Evolutionary conservation across 345 rosid genomes (phyloP), one percentile per base, ranked within the genome.

Genomic region (Schrenkiella parvula): DNA sequence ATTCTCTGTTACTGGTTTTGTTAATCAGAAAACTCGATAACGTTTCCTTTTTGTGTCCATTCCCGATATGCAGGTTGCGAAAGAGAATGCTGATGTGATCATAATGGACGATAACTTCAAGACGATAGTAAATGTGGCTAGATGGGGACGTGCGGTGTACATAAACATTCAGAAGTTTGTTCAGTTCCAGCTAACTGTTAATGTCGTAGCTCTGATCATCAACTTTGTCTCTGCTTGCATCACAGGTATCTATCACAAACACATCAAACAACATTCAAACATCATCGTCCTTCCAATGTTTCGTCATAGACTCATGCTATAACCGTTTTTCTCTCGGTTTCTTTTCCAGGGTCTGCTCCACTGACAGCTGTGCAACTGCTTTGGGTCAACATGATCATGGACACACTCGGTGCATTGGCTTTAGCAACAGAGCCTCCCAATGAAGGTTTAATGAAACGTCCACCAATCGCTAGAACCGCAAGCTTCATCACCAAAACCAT

Each of bases 371-470:
- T 87, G 25, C 96, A 89, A 64, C 72, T 89, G 75, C 96, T 89
- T 0, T 89, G 96, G 96, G 96, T 87, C 66, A 89, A 89, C 85
- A 77, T 89, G 86, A 89, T 89, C 56, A 89, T 89, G 96, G 96
- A 89, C 87, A 87, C 96, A 22, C 92, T 89, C 1, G 96, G 96
- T 39, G 96, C 96, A 6, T 25, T 89, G 37, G 96, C 96, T 66
- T 61, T 89, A 23, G 96, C 92, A 7, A 87, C 96, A 42, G 96
- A 89, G 56, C 96, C 96, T 65, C 96, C 96, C 12, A 71, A 83
- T 37, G 91, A 89, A 2, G 86, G 83, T 28, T 80, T 89, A 48
- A 89, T 89, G 96, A 76, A 83, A 76, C 81, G 96, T 1, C 85
- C 84, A 47, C 92, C 92, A 8, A 70, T 86, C 18, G 87, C 84